Percentiles rank a stretch among this genome's conserved stretches.
phyloP scores from a whole-genome alignment of 129 eudicot species.

The Kitagawia praeruptora region DNA sequence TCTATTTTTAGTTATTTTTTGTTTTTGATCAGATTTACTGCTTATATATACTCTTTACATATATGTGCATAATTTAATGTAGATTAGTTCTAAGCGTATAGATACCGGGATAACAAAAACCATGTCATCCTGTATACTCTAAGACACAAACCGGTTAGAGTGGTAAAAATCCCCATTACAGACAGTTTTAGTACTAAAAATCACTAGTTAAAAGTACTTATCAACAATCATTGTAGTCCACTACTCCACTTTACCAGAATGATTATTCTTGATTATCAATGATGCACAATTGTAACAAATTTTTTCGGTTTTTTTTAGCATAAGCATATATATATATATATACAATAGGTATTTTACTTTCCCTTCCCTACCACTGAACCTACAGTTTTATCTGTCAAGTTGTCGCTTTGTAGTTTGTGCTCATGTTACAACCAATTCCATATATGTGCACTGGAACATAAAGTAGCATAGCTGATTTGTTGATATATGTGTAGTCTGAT shows the following conservation, averaged over 20 bases:
- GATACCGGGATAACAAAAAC: too few species aligned
- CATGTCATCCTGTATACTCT: background rate
- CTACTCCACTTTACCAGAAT: background rate
- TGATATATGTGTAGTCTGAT: too few species aligned
- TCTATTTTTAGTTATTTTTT: too few species aligned
- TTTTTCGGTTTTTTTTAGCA: too few species aligned
- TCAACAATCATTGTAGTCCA: background rate
- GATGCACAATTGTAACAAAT: background rate
- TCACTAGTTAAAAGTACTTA: background rate
- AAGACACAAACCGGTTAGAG: background rate
- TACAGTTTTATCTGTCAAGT: background rate
- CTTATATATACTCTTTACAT: too few species aligned
- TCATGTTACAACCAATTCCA: background rate
- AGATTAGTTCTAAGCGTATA: too few species aligned
- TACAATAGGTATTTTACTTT: too few species aligned
- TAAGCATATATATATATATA: too few species aligned
- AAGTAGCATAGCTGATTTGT: background rate
- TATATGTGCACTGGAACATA: too few species aligned
- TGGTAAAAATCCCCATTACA: background rate
- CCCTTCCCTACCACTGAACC: background rate
- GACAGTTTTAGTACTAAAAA: background rate
- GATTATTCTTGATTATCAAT: too few species aligned
- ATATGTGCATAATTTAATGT: too few species aligned
- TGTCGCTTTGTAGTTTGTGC: background rate
- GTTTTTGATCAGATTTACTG: too few species aligned